Base-by-base conservation (phyloP, 768 basidiomycete species). In the Suillus brevipes region DNA sequence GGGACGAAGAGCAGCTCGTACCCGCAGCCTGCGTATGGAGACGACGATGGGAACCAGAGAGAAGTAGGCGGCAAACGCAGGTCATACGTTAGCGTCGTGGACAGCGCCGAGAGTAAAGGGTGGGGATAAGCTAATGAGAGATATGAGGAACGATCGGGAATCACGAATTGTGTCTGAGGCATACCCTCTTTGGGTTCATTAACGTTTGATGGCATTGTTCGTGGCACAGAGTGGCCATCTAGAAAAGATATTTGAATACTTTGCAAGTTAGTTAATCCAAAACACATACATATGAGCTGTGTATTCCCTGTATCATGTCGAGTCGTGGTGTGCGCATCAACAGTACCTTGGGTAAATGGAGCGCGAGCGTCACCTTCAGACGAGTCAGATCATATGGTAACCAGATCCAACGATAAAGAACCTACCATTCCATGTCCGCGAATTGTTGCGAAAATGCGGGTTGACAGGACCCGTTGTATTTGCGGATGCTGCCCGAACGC, bases 1-100 rank as follows among this genome's bases (percentile, higher is more conserved):
- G 61, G 65, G 20, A 57, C 61, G 10, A 20, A 9, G 8, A 65
- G 65, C 2, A 55, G 50, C 14, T 56, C 49, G 6, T 63, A 47
- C n/a, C 40, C 31, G 18, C 36, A 40, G 12, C 25, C 34, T 13
- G 20, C 37, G 10, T 31, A 57, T 53, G 52, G 60, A 55, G 64
- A 65, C 7, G 36, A 20, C 13, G 40, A 49, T 13, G 62, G 61
- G 38, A 62, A 62, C 0, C 38, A 13, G 10, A 63, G 28, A n/a
- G 43, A 28, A 2, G 37, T 40, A 1, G 61, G 65, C 2, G 63
- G 31, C 5, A 53, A 34, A 14, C 61, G 65, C 20, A 65, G 16
- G 25, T 65, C 61, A 49, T 63, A 65, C 6, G 23, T 8, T 6
- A 50, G 2, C 31, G 60, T 25, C n/a, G 34, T 14, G 23, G 36